These are phyloP conservation scores for Alternaria sp. DNA, from an alignment of 2,329 filamentous ascomycete species.

Conservation along the genomic window DNA sequence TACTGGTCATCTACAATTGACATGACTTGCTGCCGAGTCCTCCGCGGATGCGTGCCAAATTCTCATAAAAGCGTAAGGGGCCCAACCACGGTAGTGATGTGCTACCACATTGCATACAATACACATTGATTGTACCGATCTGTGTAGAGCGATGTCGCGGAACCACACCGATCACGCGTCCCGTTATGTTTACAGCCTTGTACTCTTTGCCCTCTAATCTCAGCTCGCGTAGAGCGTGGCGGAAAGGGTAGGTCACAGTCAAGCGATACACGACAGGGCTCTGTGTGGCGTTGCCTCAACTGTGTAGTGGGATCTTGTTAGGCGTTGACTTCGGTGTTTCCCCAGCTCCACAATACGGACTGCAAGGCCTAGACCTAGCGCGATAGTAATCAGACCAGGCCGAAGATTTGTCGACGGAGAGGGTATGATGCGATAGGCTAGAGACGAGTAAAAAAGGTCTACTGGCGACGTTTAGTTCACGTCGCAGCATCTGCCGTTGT, in stretches of 20 bases:
- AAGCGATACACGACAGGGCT: not conserved
- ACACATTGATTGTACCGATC: not conserved
- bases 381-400: not conserved
- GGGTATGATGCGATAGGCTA: not conserved
- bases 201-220: no score
- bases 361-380: not conserved
- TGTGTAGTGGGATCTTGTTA: not conserved
- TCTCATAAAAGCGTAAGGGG: not conserved
- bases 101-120: not conserved
- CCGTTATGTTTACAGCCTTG: not conserved
- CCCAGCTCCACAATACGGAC: not conserved
- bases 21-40: not conserved
- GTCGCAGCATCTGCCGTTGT: not conserved
- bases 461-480: not conserved
- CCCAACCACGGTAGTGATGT: not conserved
- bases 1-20: not conserved
- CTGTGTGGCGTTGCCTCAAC: not conserved
- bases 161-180: not conserved
- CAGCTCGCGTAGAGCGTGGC: not conserved
- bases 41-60: not conserved
- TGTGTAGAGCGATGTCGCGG: not conserved
- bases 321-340: not conserved
- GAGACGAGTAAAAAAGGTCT: fast-evolving
- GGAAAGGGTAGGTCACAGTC: not conserved
- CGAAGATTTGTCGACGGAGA: not conserved